Evolutionary conservation across 164 flowering plant genomes (phyloP).

Genomic region (Piper longum): DNA sequence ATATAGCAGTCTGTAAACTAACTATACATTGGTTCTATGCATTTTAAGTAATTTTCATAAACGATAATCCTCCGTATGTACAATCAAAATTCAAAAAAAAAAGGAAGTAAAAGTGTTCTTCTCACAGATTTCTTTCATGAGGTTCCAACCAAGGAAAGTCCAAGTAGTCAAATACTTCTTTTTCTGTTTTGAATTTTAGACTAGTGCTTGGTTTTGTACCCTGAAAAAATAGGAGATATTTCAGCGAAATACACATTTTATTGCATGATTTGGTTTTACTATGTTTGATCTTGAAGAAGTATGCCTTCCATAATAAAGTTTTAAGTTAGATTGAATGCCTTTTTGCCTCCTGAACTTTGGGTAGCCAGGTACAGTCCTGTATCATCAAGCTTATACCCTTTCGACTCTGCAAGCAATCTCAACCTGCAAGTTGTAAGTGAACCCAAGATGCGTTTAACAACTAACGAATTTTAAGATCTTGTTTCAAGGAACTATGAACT

Average conservation of each 20-base stretch:
- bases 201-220: conserved; percentile 45
- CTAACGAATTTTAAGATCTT: too few species aligned
- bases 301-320: not conserved
- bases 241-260: not conserved
- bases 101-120: not conserved
- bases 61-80: not conserved
- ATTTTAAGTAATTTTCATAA: not conserved
- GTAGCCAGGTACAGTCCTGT: conserved; percentile 80
- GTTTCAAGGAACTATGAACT: too few species aligned
- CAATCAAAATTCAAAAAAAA: not conserved
- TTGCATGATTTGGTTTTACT: not conserved
- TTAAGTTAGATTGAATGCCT: conserved; percentile 26
- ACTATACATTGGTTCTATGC: too few species aligned
- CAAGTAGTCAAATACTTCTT: conserved; percentile 81
- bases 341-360: conserved; percentile 58
- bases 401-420: conserved; percentile 83
- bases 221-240: conserved; percentile 18
- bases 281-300: not conserved
- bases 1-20: too few species aligned
- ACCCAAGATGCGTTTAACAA: too few species aligned
- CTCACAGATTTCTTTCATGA: conserved; percentile 75
- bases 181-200: conserved; percentile 56
- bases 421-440: conserved; percentile 34
- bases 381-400: conserved; percentile 90
- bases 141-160: conserved; percentile 95